Conservation (phyloP, 495 filamentous ascomycete species). For the Neurospora sp. region DNA sequence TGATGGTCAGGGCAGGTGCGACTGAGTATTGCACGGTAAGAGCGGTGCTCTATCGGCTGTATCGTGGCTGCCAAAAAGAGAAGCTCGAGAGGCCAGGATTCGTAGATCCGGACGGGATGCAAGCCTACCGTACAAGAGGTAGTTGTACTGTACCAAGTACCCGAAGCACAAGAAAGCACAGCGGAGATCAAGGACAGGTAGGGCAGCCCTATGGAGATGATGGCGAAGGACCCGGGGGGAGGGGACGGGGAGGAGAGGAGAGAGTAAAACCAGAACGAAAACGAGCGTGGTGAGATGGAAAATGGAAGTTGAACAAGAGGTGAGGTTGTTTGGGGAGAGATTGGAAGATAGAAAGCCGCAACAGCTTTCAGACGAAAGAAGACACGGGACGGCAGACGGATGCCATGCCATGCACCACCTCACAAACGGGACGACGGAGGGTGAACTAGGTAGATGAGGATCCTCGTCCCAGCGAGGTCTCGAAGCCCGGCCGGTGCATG, state of each 20-base stretch:
- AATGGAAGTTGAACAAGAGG: neutral
- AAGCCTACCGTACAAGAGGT: neutral
- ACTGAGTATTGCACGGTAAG: neutral
- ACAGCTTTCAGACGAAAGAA: neutral
- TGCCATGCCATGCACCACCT: neutral
- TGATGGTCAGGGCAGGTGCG: neutral
- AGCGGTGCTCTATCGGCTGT: neutral
- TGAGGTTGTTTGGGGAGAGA: neutral
- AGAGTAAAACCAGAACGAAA: neutral
- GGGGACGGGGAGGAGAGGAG: neutral
- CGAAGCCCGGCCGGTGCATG: neutral
- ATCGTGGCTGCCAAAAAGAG: neutral
- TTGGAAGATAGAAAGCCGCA: neutral
- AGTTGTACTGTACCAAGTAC: neutral
- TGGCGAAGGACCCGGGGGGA: neutral
- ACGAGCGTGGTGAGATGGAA: constrained; percentile 7
- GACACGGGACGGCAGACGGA: neutral
- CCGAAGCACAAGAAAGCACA: neutral
- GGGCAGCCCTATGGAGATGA: neutral
- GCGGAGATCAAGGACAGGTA: neutral
- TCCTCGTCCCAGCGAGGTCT: neutral
- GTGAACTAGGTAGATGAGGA: neutral
- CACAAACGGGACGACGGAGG: neutral
- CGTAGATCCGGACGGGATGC: neutral
- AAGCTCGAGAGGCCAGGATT: neutral